Evolutionary conservation across 2,329 filamentous ascomycete species (phyloP).

Genomic region (Rhytidhysteron rufulum): DNA sequence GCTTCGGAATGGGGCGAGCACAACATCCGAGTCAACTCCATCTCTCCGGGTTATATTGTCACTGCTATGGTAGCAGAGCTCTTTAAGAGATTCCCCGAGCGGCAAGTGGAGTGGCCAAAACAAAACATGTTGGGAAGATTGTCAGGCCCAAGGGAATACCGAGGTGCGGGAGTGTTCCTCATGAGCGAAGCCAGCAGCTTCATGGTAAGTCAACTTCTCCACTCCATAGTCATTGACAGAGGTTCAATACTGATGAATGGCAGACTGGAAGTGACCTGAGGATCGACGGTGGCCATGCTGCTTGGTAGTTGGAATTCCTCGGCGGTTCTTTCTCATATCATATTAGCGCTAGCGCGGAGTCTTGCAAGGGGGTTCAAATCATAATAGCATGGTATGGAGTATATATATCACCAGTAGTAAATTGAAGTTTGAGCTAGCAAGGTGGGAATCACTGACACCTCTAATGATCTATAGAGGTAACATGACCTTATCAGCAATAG

Average conservation of each 20-base stretch:
- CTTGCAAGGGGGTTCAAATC: too few relatives aligned
- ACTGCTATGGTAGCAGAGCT: constrained; percentile 80
- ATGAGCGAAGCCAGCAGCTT: constrained; percentile 39
- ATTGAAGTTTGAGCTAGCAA: too few relatives aligned
- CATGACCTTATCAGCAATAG: too few relatives aligned
- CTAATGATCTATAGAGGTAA: too few relatives aligned
- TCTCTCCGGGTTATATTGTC: constrained; percentile 76
- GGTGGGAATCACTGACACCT: too few relatives aligned
- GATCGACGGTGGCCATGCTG: constrained; percentile 37
- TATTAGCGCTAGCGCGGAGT: too few relatives aligned
- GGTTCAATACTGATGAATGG: constrained; percentile 1
- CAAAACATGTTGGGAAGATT: constrained; percentile 72
- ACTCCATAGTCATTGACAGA: not conserved
- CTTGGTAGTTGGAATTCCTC: constrained; percentile 29
- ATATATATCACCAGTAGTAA: too few relatives aligned
- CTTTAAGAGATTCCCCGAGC: constrained; percentile 71
- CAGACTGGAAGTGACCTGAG: constrained; percentile 34
- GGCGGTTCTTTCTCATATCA: too few relatives aligned
- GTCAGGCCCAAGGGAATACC: constrained; percentile 32
- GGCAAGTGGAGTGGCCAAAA: constrained; percentile 64
- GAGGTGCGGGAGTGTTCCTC: constrained; percentile 36
- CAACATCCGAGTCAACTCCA: constrained; percentile 75
- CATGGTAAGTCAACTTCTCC: constrained; percentile 20
- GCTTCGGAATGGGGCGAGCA: constrained; percentile 69
- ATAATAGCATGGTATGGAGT: too few relatives aligned